Evolutionary conservation across 495 filamentous ascomycete genomes (phyloP).

Genomic region (Umbilicaria muhlenbergii): DNA sequence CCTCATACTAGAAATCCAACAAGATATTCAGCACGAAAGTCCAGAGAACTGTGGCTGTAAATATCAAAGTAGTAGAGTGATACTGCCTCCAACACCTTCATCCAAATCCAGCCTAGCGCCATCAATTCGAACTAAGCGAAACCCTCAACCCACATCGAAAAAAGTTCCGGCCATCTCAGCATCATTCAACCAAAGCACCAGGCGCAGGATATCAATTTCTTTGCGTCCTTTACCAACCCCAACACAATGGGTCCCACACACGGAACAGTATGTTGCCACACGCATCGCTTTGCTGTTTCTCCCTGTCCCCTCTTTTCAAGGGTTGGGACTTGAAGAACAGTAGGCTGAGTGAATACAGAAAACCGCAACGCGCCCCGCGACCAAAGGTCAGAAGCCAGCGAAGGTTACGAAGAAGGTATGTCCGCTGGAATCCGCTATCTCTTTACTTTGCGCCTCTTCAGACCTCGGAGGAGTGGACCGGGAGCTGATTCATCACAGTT

Average conservation of each 20-base stretch:
- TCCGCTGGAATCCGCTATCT: not conserved
- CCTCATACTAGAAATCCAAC: not conserved
- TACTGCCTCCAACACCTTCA: no score
- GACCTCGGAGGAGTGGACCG: no score
- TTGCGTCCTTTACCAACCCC: conserved; percentile 31
- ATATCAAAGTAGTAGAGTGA: no score
- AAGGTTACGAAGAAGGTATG: conserved; percentile 56
- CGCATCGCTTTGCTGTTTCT: conserved; percentile 82
- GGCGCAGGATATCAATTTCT: conserved; percentile 47
- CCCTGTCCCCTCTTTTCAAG: conserved; percentile 17
- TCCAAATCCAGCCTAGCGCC: no score
- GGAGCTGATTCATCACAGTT: conserved; percentile 36
- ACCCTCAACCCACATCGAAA: conserved; percentile 14
- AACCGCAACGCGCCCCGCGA: conserved; percentile 28
- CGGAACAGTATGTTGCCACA: conserved; percentile 56
- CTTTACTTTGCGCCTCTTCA: not conserved
- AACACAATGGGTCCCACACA: conserved; percentile 32
- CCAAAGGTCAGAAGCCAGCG: conserved; percentile 41
- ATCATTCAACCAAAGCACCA: conserved; percentile 17
- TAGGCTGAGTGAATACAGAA: conserved; percentile 85
- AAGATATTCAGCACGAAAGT: not conserved
- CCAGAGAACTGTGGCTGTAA: no score
- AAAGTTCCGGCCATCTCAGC: conserved; percentile 13
- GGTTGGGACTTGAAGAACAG: conserved; percentile 56
- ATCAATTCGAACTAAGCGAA: no score